These are phyloP conservation scores for Annona cherimola DNA, from an alignment of 164 flowering plant genomes.

Conservation along the genomic window DNA sequence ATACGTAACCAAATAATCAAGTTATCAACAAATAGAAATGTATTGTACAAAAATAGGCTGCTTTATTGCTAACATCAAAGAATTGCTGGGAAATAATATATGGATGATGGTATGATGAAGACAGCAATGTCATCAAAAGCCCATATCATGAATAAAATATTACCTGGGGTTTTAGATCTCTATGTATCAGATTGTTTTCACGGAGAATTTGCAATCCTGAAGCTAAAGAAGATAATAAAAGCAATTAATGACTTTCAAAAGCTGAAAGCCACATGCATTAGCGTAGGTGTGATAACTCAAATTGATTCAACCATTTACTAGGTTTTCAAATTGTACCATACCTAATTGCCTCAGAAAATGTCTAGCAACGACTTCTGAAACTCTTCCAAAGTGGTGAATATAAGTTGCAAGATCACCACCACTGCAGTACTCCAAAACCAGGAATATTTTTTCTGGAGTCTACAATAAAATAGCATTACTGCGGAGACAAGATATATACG, in stretches of 20 bases:
- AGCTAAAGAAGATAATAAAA: conserved; percentile 29
- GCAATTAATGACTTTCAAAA: neutral
- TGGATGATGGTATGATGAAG: too few species aligned
- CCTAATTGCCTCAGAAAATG: conserved; percentile 60
- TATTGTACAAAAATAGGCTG: neutral
- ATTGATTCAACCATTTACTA: neutral
- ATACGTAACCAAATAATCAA: neutral
- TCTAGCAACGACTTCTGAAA: conserved; percentile 42
- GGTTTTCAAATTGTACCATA: conserved; percentile 13
- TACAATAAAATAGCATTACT: conserved; percentile 8
- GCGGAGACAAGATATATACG: neutral
- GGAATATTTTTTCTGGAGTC: conserved; percentile 41
- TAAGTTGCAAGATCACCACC: conserved; percentile 59
- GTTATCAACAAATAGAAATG: neutral
- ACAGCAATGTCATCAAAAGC: neutral
- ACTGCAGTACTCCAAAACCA: conserved; percentile 52
- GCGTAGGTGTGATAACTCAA: neutral
- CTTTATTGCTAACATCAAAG: neutral
- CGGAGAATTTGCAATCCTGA: conserved; percentile 52
- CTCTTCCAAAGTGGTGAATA: conserved; percentile 39
- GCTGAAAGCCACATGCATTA: neutral
- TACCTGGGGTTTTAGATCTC: conserved; percentile 65
- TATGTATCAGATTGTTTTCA: conserved; percentile 47
- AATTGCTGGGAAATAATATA: too few species aligned
- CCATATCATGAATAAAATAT: neutral